Base-by-base conservation (phyloP, 768 basidiomycete species). In the Cystoderma amianthinum region DNA sequence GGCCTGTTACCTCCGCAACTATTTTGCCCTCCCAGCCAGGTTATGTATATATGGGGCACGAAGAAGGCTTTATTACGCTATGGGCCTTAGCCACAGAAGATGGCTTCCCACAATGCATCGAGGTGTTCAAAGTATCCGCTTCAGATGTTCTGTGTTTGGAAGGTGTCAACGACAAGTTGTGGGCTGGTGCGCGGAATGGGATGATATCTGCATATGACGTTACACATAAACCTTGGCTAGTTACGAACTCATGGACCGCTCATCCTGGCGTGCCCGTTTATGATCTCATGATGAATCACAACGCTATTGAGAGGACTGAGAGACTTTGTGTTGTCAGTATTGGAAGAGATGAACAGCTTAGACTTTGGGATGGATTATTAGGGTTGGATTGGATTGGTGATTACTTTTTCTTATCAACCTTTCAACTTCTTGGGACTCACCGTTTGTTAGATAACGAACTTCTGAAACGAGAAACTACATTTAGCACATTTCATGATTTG, bases 331-430 rank as follows among this genome's bases (percentile, higher is more conserved):
- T 95, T 6, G 70, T 76, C 48, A 93, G 86, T 54, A 66, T 80
- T 41, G 89, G 85, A 11, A 67, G 76, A 43, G 92, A 87, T 57
- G 87, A 82, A 51, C 65, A 68, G 36, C 48, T 96, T 34, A 70
- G 71, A 48, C 72, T 90, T 39, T 97, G 94, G 95, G 95, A 98
- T 57, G 95, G 94, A 0, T 59, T 96, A 32, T 63, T 96, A 24
- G 81, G 82, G 9, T 67, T 72, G 12, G 85, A 94, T 53, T 92
- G 89, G 85, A 77, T 94, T 41, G 89, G 92, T 94, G 48, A 59
- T 82, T 72, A 21, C 34, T 20, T 34, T 21, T 9, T 36, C 6
- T 38, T 21, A 32, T 36, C 43, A 34, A 18, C 23, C n/a, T 36
- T 30, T 7, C 34, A 21, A 6, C 39, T 16, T 10, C 22, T 18